Conservation (phyloP, 305 asterid genomes). For the Nicotiana rustica region DNA sequence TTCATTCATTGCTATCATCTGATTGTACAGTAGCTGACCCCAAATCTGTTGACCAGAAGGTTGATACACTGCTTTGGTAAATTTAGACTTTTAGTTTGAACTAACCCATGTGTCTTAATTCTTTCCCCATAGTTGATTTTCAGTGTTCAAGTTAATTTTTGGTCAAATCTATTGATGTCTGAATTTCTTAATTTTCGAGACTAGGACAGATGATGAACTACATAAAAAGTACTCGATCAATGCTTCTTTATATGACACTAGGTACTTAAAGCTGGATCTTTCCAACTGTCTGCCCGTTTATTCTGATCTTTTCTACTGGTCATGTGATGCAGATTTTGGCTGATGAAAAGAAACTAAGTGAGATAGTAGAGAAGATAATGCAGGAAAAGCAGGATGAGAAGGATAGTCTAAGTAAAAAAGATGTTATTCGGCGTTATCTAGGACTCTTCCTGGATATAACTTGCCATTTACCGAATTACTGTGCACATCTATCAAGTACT, state of each 20-base stretch:
- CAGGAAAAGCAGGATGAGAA: conserved; percentile 41
- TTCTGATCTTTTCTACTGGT: neutral
- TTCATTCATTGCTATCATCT: conserved; percentile 51
- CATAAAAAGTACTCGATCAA: neutral
- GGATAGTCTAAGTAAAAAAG: conserved; percentile 34
- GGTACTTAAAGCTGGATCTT: neutral
- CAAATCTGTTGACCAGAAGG: conserved; percentile 39
- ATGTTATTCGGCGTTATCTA: conserved; percentile 48
- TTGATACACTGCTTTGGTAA: neutral
- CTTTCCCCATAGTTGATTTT: neutral
- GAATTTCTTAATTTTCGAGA: neutral
- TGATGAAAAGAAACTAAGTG: conserved; percentile 45
- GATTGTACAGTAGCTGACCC: conserved; percentile 39
- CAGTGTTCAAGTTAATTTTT: neutral
- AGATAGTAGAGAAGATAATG: conserved; percentile 46
- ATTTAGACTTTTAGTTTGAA: neutral
- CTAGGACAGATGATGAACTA: neutral
- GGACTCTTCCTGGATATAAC: too few species aligned
- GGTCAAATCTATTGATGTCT: neutral
- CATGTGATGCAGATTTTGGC: conserved; percentile 52
- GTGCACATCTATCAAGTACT: too few species aligned
- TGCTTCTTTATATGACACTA: too few species aligned
- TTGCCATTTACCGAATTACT: neutral
- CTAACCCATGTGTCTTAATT: neutral
- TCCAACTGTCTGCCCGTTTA: neutral